Evolutionary conservation across 1,139 yeast genomes (phyloP).

Genomic region (Arxiozyma slooffiae): DNA sequence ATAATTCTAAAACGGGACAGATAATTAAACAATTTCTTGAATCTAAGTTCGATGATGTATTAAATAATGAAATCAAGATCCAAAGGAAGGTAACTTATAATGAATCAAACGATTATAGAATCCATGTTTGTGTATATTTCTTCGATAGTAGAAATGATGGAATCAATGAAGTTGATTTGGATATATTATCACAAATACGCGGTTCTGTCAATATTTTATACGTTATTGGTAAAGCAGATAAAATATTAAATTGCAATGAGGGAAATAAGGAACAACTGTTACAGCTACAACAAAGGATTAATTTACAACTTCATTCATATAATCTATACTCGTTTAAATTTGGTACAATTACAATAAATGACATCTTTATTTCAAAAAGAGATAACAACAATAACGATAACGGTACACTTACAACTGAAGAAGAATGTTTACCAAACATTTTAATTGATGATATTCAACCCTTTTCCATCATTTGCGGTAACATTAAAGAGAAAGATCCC

Average conservation of each 20-base stretch:
- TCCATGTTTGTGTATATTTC: conserved; percentile 56
- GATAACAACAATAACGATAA: background rate
- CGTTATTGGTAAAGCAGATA: conserved; percentile 48
- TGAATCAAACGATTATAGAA: conserved; percentile 41
- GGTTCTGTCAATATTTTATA: conserved; percentile 49
- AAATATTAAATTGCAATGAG: conserved; percentile 31
- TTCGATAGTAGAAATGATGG: conserved; percentile 44
- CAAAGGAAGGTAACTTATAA: conserved; percentile 40
- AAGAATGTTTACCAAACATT: background rate
- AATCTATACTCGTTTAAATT: conserved; percentile 46
- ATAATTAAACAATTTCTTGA: conserved; percentile 46
- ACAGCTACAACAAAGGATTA: conserved; percentile 38
- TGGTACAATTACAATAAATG: conserved; percentile 30
- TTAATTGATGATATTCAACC: conserved; percentile 36
- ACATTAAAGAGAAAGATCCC: conserved; percentile 11
- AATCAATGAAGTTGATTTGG: conserved; percentile 38
- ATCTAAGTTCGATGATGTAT: conserved; percentile 44
- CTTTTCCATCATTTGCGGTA: conserved; percentile 40
- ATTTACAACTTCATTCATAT: conserved; percentile 36
- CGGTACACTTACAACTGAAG: background rate
- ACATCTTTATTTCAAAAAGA: conserved; percentile 12
- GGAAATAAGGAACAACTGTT: conserved; percentile 36
- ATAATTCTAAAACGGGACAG: conserved; percentile 28
- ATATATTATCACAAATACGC: conserved; percentile 42
- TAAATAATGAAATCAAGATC: conserved; percentile 53